Evolutionary conservation across 164 flowering plant genomes (phyloP).

Genomic region (Chimonanthus salicifolius): DNA sequence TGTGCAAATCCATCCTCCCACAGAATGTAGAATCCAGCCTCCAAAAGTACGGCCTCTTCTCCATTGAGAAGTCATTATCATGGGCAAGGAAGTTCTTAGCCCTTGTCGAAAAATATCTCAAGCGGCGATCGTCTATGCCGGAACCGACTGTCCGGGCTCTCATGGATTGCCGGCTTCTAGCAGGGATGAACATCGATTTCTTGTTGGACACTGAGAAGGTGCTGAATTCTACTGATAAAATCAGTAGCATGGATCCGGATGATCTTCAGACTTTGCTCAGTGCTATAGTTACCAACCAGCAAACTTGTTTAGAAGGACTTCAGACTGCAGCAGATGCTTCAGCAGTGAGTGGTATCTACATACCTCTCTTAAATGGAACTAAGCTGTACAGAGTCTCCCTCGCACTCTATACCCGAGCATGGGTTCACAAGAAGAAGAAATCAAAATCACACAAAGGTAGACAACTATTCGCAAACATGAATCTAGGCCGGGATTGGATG

Average conservation of each 20-base stretch:
- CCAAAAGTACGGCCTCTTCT: slow-evolving; percentile 27
- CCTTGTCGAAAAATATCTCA: slow-evolving; percentile 19
- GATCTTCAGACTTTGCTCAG: slow-evolving; percentile 21
- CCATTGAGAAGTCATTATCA: slow-evolving; percentile 18
- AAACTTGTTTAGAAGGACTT: slow-evolving; percentile 15
- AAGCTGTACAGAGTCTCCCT: slow-evolving; percentile 20
- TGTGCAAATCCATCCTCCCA: slow-evolving; percentile 37
- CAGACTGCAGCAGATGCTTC: slow-evolving; percentile 1
- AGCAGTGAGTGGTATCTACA: slow-evolving; percentile 5
- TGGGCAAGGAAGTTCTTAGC: slow-evolving; percentile 13
- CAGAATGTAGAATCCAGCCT: slow-evolving; percentile 20
- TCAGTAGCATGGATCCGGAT: slow-evolving; percentile 10
- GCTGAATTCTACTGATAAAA: slow-evolving; percentile 13
- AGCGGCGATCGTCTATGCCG: slow-evolving; percentile 6
- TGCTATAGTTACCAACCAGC: too few species aligned
- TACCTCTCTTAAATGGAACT: slow-evolving; percentile 16
- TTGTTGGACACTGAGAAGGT: slow-evolving; percentile 6
- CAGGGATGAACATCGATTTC: slow-evolving; percentile 24
- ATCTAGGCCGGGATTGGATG: background rate
- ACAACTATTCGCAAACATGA: slow-evolving; percentile 2
- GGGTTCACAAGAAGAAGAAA: slow-evolving; percentile 12
- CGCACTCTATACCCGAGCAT: slow-evolving; percentile 17
- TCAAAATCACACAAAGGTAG: background rate
- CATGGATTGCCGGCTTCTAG: slow-evolving; percentile 25
- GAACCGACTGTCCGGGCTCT: slow-evolving; percentile 21